Conservation (phyloP, 2,329 filamentous ascomycete species). For the Tolypocladium capitatum region DNA sequence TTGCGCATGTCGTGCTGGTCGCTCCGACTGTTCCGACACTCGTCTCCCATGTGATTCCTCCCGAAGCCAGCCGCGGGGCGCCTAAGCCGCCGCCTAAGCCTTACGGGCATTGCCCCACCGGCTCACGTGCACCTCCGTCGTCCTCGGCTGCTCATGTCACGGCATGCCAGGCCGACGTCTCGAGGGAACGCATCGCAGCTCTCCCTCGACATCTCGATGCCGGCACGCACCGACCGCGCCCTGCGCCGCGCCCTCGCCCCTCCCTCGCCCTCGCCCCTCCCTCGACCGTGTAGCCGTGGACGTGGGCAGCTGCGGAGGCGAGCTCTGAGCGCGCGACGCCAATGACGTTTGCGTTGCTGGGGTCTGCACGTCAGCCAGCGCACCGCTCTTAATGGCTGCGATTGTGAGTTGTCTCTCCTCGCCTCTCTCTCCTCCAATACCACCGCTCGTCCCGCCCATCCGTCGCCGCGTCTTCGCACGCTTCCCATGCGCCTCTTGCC, state of each 20-base stretch:
- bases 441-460: not conserved
- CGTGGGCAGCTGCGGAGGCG: not conserved
- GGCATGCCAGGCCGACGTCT: too few species aligned
- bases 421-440: not conserved
- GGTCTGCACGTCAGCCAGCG: not conserved
- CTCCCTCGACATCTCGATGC: not conserved
- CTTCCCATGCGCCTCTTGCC: not conserved
- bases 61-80: too few species aligned
- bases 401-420: slow-evolving; percentile 15
- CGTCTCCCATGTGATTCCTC: not conserved
- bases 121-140: not conserved
- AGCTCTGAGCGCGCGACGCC: not conserved
- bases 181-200: too few species aligned
- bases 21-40: not conserved
- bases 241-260: not conserved
- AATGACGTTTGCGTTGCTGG: not conserved
- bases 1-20: not conserved
- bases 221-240: too few species aligned
- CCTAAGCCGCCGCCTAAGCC: not conserved
- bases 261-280: not conserved
- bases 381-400: slow-evolving; percentile 20
- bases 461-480: not conserved
- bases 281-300: not conserved
- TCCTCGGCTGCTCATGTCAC: not conserved
- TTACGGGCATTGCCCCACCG: not conserved